These are phyloP conservation scores for Oryza meyeriana DNA, from an alignment of 176 grass and related monocot species.

Conservation along the genomic window DNA sequence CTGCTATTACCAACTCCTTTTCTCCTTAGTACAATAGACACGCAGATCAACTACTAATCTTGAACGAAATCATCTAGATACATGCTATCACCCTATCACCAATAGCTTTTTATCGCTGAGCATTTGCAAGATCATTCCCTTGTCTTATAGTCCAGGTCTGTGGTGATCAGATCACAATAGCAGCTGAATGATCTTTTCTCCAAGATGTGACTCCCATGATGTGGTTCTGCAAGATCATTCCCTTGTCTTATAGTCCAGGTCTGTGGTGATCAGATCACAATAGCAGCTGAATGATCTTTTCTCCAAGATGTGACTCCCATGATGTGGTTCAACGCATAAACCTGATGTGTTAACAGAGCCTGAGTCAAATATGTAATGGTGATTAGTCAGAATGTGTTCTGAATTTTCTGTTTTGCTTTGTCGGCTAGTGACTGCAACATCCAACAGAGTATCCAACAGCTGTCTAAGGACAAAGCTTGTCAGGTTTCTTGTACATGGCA, in stretches of 20 bases:
- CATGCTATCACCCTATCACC: not conserved
- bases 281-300: not conserved
- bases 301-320: not conserved
- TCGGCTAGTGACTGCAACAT: slow-evolving; percentile 6
- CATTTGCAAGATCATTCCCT: not conserved
- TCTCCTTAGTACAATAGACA: not conserved
- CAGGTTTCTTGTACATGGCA: not conserved
- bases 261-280: not conserved
- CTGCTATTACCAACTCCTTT: not conserved
- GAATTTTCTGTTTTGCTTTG: slow-evolving; percentile 8
- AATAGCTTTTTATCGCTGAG: not conserved
- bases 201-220: slow-evolving; percentile 9
- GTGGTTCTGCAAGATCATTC: no score
- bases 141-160: slow-evolving; percentile 1
- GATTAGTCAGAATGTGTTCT: not conserved
- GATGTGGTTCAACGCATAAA: slow-evolving; percentile 14
- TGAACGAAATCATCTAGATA: not conserved
- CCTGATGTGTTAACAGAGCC: not conserved
- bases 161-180: not conserved
- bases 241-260: not conserved
- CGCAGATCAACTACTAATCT: not conserved
- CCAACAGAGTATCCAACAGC: not conserved
- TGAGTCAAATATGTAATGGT: slow-evolving; percentile 21
- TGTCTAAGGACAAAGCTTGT: not conserved
- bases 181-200: not conserved